Percentiles rank a stretch among this genome's conserved stretches.
Evolutionary conservation across 257 asterid genomes (phyloP).

Genomic region (Solanum corneliomulleri): DNA sequence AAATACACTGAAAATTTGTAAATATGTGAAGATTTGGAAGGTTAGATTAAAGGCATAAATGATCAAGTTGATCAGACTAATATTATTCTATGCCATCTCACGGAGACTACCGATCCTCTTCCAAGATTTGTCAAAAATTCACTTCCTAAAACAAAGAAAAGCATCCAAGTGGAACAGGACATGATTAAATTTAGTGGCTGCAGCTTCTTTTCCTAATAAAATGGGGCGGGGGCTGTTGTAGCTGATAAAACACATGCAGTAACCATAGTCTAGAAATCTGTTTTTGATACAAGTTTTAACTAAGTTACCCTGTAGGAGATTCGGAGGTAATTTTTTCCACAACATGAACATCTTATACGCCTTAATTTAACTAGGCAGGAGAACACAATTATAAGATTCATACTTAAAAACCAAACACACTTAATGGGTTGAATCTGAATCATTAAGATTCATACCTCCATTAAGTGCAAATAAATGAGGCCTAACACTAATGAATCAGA

Average conservation of each 20-base stretch:
- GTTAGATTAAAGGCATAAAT: neutral
- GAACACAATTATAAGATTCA: neutral
- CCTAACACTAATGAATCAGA: neutral
- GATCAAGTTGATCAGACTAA: neutral
- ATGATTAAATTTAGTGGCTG: neutral
- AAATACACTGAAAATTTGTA: neutral
- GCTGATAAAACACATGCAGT: neutral
- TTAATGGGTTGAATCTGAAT: neutral
- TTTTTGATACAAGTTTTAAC: neutral
- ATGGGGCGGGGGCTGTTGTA: neutral
- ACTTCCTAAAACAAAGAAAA: neutral
- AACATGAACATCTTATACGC: neutral
- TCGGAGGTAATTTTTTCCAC: neutral
- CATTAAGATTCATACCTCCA: neutral
- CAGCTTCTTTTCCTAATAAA: neutral
- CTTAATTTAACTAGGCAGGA: neutral
- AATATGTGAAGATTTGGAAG: neutral
- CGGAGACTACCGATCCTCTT: neutral
- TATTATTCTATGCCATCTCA: neutral
- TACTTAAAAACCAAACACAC: neutral
- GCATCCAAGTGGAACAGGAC: neutral
- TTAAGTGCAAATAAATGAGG: neutral
- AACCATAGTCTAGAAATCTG: neutral
- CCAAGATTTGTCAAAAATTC: neutral
- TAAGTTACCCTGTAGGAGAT: neutral